phyloP scores from a whole-genome alignment of 495 filamentous ascomycete genomes.

The Opeltia flavorubescens region DNA sequence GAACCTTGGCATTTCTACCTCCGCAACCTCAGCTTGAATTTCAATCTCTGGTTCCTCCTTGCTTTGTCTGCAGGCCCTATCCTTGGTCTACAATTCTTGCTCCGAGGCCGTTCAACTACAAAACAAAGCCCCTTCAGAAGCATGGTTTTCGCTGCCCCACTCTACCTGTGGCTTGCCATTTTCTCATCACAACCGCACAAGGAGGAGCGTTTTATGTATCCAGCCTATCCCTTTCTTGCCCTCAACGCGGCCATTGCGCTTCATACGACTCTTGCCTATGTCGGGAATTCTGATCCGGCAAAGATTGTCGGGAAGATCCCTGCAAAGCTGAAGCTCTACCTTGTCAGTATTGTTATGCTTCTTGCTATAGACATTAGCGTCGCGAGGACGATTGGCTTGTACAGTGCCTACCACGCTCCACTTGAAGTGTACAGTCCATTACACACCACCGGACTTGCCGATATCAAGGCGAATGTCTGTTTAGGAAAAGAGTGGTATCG shows the following conservation, averaged over 20 bases:
- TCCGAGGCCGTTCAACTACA: slow-evolving; percentile 24
- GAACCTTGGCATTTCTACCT: slow-evolving; percentile 97
- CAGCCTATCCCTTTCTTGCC: slow-evolving; percentile 83
- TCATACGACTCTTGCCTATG: slow-evolving; percentile 57
- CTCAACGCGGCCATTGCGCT: slow-evolving; percentile 79
- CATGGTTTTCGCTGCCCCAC: slow-evolving; percentile 63
- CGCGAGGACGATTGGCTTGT: slow-evolving; percentile 63
- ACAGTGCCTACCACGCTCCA: slow-evolving; percentile 75
- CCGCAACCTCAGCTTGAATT: slow-evolving; percentile 82
- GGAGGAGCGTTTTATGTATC: slow-evolving; percentile 98
- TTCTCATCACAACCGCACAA: slow-evolving; percentile 93
- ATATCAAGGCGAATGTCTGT: slow-evolving; percentile 59
- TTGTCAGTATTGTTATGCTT: slow-evolving; percentile 40
- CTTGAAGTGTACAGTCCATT: slow-evolving; percentile 56
- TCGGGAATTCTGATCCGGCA: slow-evolving; percentile 54
- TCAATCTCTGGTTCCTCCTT: slow-evolving; percentile 84
- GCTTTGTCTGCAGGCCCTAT: slow-evolving; percentile 61
- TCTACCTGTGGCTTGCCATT: slow-evolving; percentile 89
- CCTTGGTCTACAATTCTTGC: slow-evolving; percentile 33
- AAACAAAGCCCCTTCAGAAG: slow-evolving; percentile 45
- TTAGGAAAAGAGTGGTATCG: slow-evolving; percentile 98
- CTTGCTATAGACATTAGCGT: slow-evolving; percentile 48
- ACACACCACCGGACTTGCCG: slow-evolving; percentile 31
- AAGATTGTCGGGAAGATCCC: slow-evolving; percentile 55
- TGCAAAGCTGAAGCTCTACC: slow-evolving; percentile 47